Base-by-base conservation (phyloP, 2,329 filamentous ascomycete genomes). In the Botrytis sinoallii region DNA sequence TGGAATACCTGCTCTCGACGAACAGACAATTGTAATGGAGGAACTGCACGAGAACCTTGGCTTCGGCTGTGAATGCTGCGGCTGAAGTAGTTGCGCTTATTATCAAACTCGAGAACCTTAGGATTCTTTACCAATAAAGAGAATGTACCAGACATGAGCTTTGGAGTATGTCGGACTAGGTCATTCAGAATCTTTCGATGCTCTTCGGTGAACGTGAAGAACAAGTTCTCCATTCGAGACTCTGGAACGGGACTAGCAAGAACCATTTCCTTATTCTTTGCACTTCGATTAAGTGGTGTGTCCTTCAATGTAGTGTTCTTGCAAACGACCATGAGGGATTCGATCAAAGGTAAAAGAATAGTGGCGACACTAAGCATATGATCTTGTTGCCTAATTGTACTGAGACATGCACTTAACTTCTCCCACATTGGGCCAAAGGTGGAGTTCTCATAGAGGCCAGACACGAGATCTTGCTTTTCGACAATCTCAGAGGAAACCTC, bases 71-170 rank as follows among this genome's bases (percentile, higher is more conserved):
- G 96, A 18, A 99, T 91, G 80, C 94, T 95, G 75, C 96, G 92
- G 81, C 91, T 98, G 86, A 99, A 99, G 87, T 97, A 99, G 84
- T 97, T 98, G 79, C 96, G 94, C 86, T 99, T 99, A 85, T 99
- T 99, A 85, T 99, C 96, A 80, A 99, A 99, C 81, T 99, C 96
- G 20, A 99, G 86, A 5, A 99, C 97, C 87, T 98, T 99, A 40
- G 96, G 97, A 81, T 99, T 99, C 86, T 97, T 98, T 76, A 98
- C 96, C 66, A 99, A 85, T 25, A 99, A 87, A 18, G 95, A 95
- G 84, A 99, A 98, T 4, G 95, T 98, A 71, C 96, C 96, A 74
- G 95, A 98, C 97, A 99, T 99, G 76, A 99, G 89, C 83, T 97
- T 97, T 44, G 97, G 96, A 78, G 97, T 98, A 81, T 97, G 94